Evolutionary conservation across 2,329 filamentous ascomycete genomes (phyloP), one percentile per base, ranked within the genome.

Genomic region (Ambrosiella beaveri): DNA sequence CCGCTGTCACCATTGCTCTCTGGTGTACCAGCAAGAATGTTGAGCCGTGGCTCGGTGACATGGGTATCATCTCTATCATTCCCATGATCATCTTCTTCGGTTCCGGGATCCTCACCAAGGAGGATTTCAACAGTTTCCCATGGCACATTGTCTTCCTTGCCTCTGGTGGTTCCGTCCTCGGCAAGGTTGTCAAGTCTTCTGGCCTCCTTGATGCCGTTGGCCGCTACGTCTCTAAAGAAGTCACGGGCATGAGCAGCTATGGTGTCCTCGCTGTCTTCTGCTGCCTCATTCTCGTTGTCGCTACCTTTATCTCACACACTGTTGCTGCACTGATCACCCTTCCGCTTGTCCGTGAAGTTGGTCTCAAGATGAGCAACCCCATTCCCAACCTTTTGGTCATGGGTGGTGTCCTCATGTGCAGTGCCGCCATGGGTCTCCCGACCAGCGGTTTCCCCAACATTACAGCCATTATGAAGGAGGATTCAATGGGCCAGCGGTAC

Each of bases 381-480:
- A 89, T 95, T 68, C 91, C 93, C 7, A 97, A 97, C 69, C 72
- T 98, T 61, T 73, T 98, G 60, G 93, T 98, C 62, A 97, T 98
- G 91, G 87, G 84, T 0, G 84, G 86, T 57, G 91, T 95, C 9
- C 73, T 98, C 62, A 98, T 98, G 89, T 96, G 93, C 67, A 91
- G 85, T 63, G 90, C 90, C n/a, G 93, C 70, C 1, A 98, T 98
- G 93, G 93, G 84, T 11, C 71, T 98, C 70, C 93, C 93, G 2
- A 98, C 93, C 0, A 91, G 85, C 68, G 94, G 93, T 7, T 98
- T 98, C 73, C 93, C 93, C 1, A 98, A 98, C 65, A 98, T 98
- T 93, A 98, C 93, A 66, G 93, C 93, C 3, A 97, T 98, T 66
- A 97, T 98, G 93, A 97, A 97, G 77, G 93, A 98, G 71, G 91